phyloP scores from a whole-genome alignment of 2,329 filamentous ascomycete genomes.

The Scleromitrula shiraiana region DNA sequence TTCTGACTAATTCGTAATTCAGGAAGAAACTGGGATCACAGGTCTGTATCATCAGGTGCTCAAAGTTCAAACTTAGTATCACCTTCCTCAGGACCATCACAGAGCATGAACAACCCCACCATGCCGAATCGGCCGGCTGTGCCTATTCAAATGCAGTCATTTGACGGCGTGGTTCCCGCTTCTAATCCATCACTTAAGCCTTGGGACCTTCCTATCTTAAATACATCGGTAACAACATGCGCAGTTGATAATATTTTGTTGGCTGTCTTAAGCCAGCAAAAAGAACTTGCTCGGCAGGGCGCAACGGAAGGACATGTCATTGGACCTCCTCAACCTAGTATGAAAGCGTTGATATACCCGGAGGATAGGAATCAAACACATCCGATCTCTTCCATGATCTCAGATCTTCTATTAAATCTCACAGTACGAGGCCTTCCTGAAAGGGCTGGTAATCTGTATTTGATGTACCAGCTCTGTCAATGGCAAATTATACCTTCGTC shows the following conservation, averaged over 20 bases:
- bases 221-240: constrained; percentile 27
- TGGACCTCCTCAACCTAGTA: constrained; percentile 30
- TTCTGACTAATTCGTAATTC: not conserved
- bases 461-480: constrained; percentile 19
- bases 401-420: constrained; percentile 21
- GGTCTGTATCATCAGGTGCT: not conserved
- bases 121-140: not conserved
- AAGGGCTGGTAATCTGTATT: constrained; percentile 16
- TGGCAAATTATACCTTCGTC: constrained; percentile 22
- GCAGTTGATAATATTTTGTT: constrained; percentile 32
- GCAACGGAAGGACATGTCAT: constrained; percentile 26
- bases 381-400: constrained; percentile 25
- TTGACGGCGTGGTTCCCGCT: not conserved
- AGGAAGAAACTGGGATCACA: constrained; percentile 3
- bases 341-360: constrained; percentile 30
- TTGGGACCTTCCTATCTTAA: constrained; percentile 31
- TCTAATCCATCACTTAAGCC: constrained; percentile 1
- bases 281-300: constrained; percentile 26
- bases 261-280: constrained; percentile 32
- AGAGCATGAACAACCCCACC: not conserved
- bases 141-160: not conserved
- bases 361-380: constrained; percentile 22
- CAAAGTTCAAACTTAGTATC: not conserved
- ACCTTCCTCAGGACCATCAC: not conserved
- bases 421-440: constrained; percentile 14